A percentile compares a stretch with the other conserved stretches of the same genome.
phyloP scores from a whole-genome alignment of 2,329 filamentous ascomycete species.

The Nannizziopsis arthrosporioides region DNA sequence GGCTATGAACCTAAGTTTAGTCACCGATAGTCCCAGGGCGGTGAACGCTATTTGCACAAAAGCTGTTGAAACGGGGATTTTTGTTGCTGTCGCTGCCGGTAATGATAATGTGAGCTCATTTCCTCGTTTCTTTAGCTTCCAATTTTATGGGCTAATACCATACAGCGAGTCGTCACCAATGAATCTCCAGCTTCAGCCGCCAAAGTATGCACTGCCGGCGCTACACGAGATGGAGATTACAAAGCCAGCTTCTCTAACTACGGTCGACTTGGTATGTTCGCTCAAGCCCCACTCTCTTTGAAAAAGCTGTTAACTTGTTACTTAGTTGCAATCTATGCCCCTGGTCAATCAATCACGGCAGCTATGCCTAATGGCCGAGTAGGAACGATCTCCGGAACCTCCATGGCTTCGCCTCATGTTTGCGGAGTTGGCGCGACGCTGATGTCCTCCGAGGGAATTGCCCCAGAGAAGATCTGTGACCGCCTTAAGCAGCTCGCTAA shows the following conservation, averaged over 20 bases:
- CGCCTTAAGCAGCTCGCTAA: conserved; percentile 45
- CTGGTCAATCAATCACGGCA: conserved; percentile 42
- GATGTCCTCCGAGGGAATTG: conserved; percentile 40
- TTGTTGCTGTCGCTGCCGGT: conserved; percentile 33
- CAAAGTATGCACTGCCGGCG: conserved; percentile 32
- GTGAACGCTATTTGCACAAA: conserved; percentile 30
- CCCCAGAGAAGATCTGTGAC: conserved; percentile 33
- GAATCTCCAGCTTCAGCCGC: conserved; percentile 30
- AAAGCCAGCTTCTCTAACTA: conserved; percentile 34
- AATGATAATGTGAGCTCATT: conserved; percentile 24
- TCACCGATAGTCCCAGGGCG: conserved; percentile 26
- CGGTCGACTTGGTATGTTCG: conserved; percentile 25
- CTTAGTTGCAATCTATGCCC: conserved; percentile 45
- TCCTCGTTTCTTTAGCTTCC: background rate
- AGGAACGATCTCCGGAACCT: conserved; percentile 33
- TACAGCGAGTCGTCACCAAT: conserved; percentile 19
- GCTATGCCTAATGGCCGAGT: conserved; percentile 40
- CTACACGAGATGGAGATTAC: conserved; percentile 24
- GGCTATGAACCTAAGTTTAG: conserved; percentile 28
- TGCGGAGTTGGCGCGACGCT: conserved; percentile 45
- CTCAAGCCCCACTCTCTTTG: background rate
- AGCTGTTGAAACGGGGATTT: conserved; percentile 29
- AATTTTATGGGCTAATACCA: conserved; percentile 29
- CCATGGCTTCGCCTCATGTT: conserved; percentile 35
- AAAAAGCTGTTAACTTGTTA: background rate